Conservation (phyloP, 768 basidiomycete genomes). For the Collybia sp. region DNA sequence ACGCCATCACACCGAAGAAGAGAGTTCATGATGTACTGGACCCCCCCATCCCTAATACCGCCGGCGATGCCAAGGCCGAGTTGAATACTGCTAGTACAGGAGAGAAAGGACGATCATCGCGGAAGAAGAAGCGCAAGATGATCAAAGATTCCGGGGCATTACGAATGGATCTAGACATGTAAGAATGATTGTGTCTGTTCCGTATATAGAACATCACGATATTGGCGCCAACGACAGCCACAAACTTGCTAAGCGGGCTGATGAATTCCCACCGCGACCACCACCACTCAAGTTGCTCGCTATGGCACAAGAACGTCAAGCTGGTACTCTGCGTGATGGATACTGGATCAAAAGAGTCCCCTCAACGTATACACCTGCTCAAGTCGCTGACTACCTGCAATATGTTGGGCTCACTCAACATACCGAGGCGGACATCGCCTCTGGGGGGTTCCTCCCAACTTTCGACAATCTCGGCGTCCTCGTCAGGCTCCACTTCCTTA, state of each 20-base stretch:
- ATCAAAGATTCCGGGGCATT: slow-evolving; percentile 6
- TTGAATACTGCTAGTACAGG: not conserved
- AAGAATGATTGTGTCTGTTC: not conserved
- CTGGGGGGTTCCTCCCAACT: not conserved
- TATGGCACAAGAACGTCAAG: too few relatives aligned
- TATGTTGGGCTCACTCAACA: not conserved
- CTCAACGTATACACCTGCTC: not conserved
- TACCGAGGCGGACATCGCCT: not conserved
- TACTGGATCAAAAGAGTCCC: not conserved
- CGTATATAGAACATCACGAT: too few relatives aligned
- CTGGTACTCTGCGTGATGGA: not conserved
- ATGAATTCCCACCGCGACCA: too few relatives aligned
- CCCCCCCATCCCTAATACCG: not conserved
- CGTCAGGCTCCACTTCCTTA: not conserved
- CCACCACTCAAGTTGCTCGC: too few relatives aligned
- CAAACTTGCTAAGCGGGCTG: too few relatives aligned
- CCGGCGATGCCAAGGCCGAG: slow-evolving; percentile 15
- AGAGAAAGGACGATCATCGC: slow-evolving; percentile 8
- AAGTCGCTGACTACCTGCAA: not conserved
- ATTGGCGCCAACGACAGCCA: too few relatives aligned
- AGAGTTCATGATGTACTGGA: not conserved
- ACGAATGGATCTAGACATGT: not conserved
- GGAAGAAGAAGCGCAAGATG: slow-evolving; percentile 27
- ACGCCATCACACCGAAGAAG: not conserved
- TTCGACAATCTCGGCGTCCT: not conserved